A percentile compares a stretch with the other conserved stretches of the same genome.
These are phyloP conservation scores for Tetragonia tetragonoides DNA, from an alignment of 148 eudicot genomes.

Conservation along the genomic window DNA sequence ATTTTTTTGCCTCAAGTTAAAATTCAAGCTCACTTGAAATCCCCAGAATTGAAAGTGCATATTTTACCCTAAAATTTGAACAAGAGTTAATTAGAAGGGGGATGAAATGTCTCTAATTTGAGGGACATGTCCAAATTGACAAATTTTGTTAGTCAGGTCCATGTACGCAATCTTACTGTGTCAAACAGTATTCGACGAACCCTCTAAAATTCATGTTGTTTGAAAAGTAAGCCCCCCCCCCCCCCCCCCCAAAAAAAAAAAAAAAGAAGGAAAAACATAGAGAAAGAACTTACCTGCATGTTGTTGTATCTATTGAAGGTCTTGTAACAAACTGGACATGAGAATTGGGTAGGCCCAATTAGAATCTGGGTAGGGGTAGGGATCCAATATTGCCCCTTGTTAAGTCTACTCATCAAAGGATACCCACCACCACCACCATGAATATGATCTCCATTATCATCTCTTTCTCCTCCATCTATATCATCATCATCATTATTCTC, in stretches of 20 bases:
- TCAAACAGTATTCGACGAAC: background rate
- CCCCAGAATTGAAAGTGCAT: too few relatives aligned
- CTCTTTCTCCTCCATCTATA: slow-evolving; percentile 11
- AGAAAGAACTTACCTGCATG: slow-evolving; percentile 65
- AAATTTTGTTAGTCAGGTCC: background rate
- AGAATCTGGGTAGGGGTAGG: slow-evolving; percentile 96
- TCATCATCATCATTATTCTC: background rate
- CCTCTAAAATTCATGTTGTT: background rate
- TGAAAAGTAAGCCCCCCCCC: background rate
- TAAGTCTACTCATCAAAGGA: slow-evolving; percentile 48
- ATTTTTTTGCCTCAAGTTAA: too few relatives aligned
- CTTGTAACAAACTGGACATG: slow-evolving; percentile 90
- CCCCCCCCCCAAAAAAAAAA: background rate
- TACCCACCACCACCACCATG: slow-evolving; percentile 29
- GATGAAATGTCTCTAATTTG: too few relatives aligned
- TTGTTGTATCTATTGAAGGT: slow-evolving; percentile 96
- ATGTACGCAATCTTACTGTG: background rate
- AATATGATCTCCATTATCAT: slow-evolving; percentile 19
- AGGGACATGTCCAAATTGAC: too few relatives aligned
- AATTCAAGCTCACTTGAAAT: too few relatives aligned
- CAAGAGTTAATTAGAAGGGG: background rate
- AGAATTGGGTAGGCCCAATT: slow-evolving; percentile 94
- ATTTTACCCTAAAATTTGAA: background rate
- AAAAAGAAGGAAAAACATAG: background rate
- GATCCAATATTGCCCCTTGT: slow-evolving; percentile 93